A percentile compares a stretch with the other conserved stretches of the same genome.
Conservation (phyloP, 2,329 filamentous ascomycete species). For the Orbilia javanica region DNA sequence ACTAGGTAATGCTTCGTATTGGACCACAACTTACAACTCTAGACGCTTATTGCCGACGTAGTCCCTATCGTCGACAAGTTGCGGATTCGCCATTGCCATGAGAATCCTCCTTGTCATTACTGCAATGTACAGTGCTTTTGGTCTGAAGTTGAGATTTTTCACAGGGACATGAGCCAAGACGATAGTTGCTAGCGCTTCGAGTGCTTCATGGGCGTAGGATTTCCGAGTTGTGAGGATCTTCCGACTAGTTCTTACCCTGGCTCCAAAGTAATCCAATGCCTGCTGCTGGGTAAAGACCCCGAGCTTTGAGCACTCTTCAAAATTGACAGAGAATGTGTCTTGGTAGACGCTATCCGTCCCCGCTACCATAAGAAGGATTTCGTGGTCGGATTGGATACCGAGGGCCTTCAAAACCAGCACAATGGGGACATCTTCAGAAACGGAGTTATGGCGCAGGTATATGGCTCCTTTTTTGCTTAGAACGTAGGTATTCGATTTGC, state of each 20-base stretch:
- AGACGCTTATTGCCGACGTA: conserved; percentile 98
- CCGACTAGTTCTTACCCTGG: conserved; percentile 87
- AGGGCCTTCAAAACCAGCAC: conserved; percentile 93
- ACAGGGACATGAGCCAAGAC: conserved; percentile 96
- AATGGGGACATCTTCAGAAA: conserved; percentile 94
- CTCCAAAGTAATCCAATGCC: conserved; percentile 90
- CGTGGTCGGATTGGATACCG: conserved; percentile 92
- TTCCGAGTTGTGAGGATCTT: conserved; percentile 69
- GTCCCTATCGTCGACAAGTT: conserved; percentile 93
- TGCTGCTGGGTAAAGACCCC: conserved; percentile 94
- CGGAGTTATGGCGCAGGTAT: conserved; percentile 88
- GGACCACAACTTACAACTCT: conserved; percentile 71
- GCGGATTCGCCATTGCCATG: conserved; percentile 90
- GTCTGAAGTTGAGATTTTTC: conserved; percentile 89
- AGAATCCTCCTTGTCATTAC: conserved; percentile 97
- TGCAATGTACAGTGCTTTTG: conserved; percentile 96
- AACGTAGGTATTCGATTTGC: conserved; percentile 98
- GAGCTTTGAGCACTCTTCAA: conserved; percentile 87
- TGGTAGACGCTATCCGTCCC: conserved; percentile 90
- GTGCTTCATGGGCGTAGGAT: conserved; percentile 81
- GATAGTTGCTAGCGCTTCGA: conserved; percentile 91
- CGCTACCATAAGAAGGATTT: conserved; percentile 91
- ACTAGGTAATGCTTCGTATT: not conserved
- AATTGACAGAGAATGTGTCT: conserved; percentile 94
- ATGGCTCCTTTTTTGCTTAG: conserved; percentile 93